A percentile compares a stretch with the other conserved stretches of the same genome.
phyloP scores from a whole-genome alignment of 192 early-diverging fungal genomes.

The Powellomyces hirtus region DNA sequence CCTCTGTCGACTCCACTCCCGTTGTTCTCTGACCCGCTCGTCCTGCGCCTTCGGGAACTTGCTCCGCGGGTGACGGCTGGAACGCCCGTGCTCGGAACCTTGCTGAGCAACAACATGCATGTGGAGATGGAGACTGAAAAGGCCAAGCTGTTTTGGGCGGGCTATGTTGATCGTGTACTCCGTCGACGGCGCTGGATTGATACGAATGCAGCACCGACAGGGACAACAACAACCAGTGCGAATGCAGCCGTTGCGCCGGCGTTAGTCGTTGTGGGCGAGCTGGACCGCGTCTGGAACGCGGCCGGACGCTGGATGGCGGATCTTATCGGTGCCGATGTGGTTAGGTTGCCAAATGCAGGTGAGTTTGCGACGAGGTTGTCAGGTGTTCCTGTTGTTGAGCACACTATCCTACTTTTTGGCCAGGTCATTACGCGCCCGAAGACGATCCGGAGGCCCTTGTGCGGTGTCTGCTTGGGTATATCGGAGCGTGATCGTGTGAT shows the following conservation, averaged over 20 bases:
- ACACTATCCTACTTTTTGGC: not conserved
- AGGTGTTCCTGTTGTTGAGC: not conserved
- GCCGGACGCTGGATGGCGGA: not conserved
- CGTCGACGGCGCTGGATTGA: conserved; percentile 4
- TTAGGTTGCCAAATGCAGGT: not conserved
- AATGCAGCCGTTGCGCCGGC: not conserved
- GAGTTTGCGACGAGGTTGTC: not conserved
- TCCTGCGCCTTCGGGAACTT: conserved; percentile 24
- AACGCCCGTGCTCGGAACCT: not conserved
- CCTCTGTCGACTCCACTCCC: conserved; percentile 7
- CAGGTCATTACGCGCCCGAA: conserved; percentile 1
- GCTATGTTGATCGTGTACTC: not conserved
- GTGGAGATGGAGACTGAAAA: conserved; percentile 18
- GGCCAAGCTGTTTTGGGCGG: conserved; percentile 20
- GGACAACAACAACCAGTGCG: not conserved
- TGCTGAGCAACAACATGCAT: conserved; percentile 6
- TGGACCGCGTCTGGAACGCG: not conserved
- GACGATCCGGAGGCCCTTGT: conserved; percentile 5
- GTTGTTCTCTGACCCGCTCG: conserved; percentile 19
- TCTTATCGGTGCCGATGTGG: conserved; percentile 3
- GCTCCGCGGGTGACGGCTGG: not conserved
- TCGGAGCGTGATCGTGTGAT: too few relatives aligned
- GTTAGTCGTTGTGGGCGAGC: not conserved
- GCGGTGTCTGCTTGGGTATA: not conserved
- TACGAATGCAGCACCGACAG: not conserved